Conservation (phyloP, 1,284 basidiomycete species). For the Cryptococcus jaspeensis region DNA sequence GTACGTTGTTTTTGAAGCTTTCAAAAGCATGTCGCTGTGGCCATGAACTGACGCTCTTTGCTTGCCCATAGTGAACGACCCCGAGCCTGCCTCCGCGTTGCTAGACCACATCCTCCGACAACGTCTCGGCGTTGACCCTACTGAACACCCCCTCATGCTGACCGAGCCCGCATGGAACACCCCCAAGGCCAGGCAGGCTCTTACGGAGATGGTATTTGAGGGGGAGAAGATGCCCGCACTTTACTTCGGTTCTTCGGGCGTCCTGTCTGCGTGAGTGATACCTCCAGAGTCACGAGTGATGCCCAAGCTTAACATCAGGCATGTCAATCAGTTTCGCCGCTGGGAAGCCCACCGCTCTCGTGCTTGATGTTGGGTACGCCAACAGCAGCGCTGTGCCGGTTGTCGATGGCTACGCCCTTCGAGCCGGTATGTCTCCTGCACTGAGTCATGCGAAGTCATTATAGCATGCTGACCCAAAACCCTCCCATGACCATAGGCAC, state of each 20-base stretch:
- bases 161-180: conserved; percentile 98
- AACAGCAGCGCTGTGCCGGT: conserved; percentile 90
- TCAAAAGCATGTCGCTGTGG: background rate
- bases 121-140: conserved; percentile 64
- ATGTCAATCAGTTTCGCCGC: conserved; percentile 74
- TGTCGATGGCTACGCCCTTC: conserved; percentile 94
- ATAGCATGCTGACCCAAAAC: background rate
- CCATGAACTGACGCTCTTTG: background rate
- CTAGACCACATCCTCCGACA: conserved; percentile 73
- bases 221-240: conserved; percentile 92
- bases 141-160: conserved; percentile 87
- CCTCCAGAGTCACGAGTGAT: too few species aligned
- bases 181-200: conserved; percentile 77
- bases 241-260: conserved; percentile 95
- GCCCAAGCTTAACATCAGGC: background rate
- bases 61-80: conserved; percentile 67
- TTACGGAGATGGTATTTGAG: conserved; percentile 97
- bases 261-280: conserved; percentile 78
- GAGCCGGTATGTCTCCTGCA: conserved; percentile 67
- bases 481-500: conserved; percentile 33
- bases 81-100: conserved; percentile 69
- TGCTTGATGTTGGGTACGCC: conserved; percentile 89
- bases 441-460: background rate
- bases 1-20: conserved; percentile 56
- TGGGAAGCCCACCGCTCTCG: conserved; percentile 91